phyloP scores from a whole-genome alignment of 441 rosid species.

The Monsonia emarginata region DNA sequence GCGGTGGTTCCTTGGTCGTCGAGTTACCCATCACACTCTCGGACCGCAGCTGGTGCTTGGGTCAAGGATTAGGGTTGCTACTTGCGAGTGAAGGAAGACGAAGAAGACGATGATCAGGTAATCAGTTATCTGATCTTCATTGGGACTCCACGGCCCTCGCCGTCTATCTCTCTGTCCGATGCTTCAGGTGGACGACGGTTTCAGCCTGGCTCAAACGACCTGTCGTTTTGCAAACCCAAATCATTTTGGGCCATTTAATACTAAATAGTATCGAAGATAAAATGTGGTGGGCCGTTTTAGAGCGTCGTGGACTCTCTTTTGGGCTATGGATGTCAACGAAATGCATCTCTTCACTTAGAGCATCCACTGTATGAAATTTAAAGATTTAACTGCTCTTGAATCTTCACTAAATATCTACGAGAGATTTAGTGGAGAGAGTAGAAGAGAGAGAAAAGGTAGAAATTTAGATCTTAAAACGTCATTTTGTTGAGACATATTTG shows the following conservation, averaged over 20 bases:
- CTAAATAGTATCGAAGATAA: too few species aligned
- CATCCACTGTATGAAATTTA: too few species aligned
- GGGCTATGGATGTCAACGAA: too few species aligned
- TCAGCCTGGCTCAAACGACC: not conserved
- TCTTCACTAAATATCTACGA: too few species aligned
- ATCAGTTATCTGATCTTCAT: too few species aligned
- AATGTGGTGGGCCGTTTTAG: not conserved
- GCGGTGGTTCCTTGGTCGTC: slow-evolving; percentile 58
- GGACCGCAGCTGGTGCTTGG: not conserved
- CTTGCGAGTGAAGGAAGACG: not conserved
- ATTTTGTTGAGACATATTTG: too few species aligned
- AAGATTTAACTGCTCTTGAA: too few species aligned
- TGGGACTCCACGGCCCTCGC: not conserved
- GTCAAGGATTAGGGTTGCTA: not conserved
- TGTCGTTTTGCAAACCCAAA: not conserved
- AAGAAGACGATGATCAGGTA: not conserved
- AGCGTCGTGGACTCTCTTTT: not conserved
- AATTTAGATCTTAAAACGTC: too few species aligned
- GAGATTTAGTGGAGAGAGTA: too few species aligned
- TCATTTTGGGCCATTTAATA: not conserved
- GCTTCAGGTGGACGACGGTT: not conserved
- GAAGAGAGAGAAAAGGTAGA: too few species aligned
- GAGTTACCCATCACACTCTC: slow-evolving; percentile 44
- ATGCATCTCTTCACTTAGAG: too few species aligned
- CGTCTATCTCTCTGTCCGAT: not conserved